Evolutionary conservation across 768 basidiomycete species (phyloP).

Genomic region (Agrocybe chaxingu): DNA sequence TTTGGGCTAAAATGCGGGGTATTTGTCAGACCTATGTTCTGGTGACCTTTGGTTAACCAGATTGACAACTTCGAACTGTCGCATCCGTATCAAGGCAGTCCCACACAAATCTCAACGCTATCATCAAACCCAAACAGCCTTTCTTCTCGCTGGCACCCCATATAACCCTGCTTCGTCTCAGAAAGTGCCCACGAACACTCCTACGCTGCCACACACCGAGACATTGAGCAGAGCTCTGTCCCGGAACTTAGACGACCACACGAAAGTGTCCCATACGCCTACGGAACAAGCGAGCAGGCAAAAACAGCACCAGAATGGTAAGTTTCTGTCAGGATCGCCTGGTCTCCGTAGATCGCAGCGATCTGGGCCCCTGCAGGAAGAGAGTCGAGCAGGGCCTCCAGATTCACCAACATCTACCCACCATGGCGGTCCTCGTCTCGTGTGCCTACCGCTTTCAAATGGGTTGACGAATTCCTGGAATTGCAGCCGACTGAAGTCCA

Average conservation of each 20-base stretch:
- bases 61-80: slow-evolving; percentile 8
- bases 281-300: background rate
- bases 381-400: background rate
- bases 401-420: background rate
- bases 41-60: slow-evolving; percentile 11
- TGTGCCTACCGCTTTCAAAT: background rate
- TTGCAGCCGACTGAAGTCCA: slow-evolving; percentile 34
- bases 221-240: background rate
- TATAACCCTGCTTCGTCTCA: too few species aligned
- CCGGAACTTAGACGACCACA: background rate
- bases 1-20: slow-evolving; percentile 24
- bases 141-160: too few species aligned
- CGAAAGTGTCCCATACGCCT: background rate
- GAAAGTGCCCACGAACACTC: too few species aligned
- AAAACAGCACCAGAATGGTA: background rate
- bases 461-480: background rate
- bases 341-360: background rate
- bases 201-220: too few species aligned
- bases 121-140: too few species aligned
- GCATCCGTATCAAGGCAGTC: background rate
- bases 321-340: background rate
- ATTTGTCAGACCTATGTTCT: slow-evolving; percentile 20
- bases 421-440: background rate
- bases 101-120: slow-evolving; percentile 1
- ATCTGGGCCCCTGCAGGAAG: background rate